Evolutionary conservation across 2,329 filamentous ascomycete species (phyloP).

Genomic region (Diaporthe longicolla): DNA sequence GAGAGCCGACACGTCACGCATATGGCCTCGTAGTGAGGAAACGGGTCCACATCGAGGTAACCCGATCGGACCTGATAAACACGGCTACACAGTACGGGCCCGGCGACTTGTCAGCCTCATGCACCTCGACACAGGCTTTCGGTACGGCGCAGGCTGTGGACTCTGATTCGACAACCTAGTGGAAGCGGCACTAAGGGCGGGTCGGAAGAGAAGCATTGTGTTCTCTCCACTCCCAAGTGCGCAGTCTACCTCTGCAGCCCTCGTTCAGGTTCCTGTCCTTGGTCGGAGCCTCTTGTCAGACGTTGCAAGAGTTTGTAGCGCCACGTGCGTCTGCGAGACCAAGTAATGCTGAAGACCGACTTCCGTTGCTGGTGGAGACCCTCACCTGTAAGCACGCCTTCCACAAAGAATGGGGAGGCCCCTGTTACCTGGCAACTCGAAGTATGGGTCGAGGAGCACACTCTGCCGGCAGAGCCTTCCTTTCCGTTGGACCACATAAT

Average conservation of each 20-base stretch:
- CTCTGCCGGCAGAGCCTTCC: neutral
- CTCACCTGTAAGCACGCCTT: neutral
- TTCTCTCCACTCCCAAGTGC: too few relatives aligned
- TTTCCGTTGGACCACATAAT: neutral
- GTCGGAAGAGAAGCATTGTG: neutral
- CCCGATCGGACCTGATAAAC: neutral
- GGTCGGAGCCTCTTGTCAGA: neutral
- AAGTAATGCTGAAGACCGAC: constrained; percentile 1
- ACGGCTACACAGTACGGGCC: neutral
- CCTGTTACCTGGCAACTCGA: neutral
- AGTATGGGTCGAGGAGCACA: too few relatives aligned
- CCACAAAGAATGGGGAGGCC: neutral
- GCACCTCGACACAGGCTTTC: neutral
- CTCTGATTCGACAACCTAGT: neutral
- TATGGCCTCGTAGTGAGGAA: neutral
- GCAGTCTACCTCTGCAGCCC: too few relatives aligned
- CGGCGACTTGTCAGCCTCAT: constrained; percentile 1
- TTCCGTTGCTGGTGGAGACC: constrained; percentile 4
- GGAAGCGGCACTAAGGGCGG: neutral
- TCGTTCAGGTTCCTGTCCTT: neutral
- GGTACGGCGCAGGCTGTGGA: neutral
- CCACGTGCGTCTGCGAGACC: neutral
- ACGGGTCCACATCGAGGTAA: constrained; percentile 5
- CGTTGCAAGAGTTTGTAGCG: neutral
- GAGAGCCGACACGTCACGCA: neutral